Evolutionary conservation across 176 grass and related monocot species (phyloP).

Genomic region (Phoenix dactylifera): DNA sequence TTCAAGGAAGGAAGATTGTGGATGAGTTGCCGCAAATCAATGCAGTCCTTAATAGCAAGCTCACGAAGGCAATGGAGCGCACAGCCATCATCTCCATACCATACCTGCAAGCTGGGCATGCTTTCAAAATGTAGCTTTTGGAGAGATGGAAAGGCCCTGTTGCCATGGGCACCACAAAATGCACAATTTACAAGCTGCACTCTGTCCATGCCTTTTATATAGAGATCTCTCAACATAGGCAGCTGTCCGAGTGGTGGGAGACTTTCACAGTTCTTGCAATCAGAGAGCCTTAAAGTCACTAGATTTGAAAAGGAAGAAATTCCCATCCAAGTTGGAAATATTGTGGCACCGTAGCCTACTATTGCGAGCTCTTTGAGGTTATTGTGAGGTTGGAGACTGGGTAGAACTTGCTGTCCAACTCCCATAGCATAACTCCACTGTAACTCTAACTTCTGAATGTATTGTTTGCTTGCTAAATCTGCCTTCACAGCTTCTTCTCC

Average conservation of each 20-base stretch:
- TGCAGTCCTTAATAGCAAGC: constrained; percentile 34
- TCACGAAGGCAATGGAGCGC: constrained; percentile 15
- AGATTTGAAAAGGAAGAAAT: constrained; percentile 4
- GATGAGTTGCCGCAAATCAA: constrained; percentile 11
- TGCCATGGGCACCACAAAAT: constrained; percentile 17
- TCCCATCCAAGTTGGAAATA: constrained; percentile 24
- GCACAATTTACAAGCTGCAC: not conserved
- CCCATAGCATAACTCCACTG: constrained; percentile 2
- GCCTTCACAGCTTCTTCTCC: constrained; percentile 18
- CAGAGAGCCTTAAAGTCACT: not conserved
- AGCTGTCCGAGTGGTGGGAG: constrained; percentile 27
- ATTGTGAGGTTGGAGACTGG: constrained; percentile 9
- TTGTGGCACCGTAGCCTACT: constrained; percentile 1
- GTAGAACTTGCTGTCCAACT: constrained; percentile 13
- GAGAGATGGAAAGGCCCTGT: constrained; percentile 14
- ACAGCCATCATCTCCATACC: constrained; percentile 13
- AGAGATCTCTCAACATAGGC: constrained; percentile 13
- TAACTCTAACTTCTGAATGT: constrained; percentile 30
- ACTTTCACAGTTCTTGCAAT: constrained; percentile 4
- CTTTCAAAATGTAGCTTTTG: constrained; percentile 35
- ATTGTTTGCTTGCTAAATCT: constrained; percentile 13
- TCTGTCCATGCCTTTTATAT: constrained; percentile 20
- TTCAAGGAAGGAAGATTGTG: constrained; percentile 32
- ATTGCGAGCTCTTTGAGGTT: constrained; percentile 24
- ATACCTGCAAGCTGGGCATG: constrained; percentile 2